Conservation (phyloP, 2,329 filamentous ascomycete genomes). For the Golovinomyces cichoracearum region DNA sequence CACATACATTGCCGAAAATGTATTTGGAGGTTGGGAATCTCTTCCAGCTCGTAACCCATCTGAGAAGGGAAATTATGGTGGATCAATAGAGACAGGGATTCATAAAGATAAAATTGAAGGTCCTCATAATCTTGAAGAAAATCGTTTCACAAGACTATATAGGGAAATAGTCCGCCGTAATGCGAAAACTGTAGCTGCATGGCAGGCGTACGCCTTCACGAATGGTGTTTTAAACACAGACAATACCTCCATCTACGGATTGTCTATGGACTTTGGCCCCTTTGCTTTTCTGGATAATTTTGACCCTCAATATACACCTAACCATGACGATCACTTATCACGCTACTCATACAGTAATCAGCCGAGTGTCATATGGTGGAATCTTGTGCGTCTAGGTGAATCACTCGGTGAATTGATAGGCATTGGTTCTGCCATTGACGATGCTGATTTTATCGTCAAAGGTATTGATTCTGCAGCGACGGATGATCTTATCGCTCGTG, state of each 20-base stretch:
- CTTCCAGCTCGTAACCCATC: constrained; percentile 36
- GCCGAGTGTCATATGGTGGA: constrained; percentile 96
- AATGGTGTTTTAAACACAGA: constrained; percentile 96
- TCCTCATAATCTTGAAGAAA: constrained; percentile 41
- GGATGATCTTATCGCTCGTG: constrained; percentile 45
- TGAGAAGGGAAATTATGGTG: constrained; percentile 22
- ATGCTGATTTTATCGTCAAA: constrained; percentile 39
- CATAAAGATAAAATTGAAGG: constrained; percentile 37
- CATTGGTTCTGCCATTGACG: constrained; percentile 45
- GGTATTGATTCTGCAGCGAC: constrained; percentile 46
- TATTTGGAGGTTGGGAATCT: constrained; percentile 69
- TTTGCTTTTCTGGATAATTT: constrained; percentile 98
- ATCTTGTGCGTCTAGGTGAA: constrained; percentile 74
- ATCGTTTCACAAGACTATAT: constrained; percentile 67
- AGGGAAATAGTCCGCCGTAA: constrained; percentile 69
- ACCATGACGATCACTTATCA: constrained; percentile 74
- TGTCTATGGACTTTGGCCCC: constrained; percentile 84
- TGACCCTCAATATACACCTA: constrained; percentile 80
- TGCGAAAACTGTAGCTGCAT: constrained; percentile 64
- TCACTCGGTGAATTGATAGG: constrained; percentile 71
- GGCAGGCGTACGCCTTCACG: constrained; percentile 98
- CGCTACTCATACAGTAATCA: constrained; percentile 87
- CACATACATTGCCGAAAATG: constrained; percentile 65
- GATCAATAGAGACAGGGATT: constrained; percentile 21
- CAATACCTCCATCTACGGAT: constrained; percentile 72